Evolutionary conservation across 2,329 filamentous ascomycete species (phyloP).

Genomic region (Atkinsonella texensis): DNA sequence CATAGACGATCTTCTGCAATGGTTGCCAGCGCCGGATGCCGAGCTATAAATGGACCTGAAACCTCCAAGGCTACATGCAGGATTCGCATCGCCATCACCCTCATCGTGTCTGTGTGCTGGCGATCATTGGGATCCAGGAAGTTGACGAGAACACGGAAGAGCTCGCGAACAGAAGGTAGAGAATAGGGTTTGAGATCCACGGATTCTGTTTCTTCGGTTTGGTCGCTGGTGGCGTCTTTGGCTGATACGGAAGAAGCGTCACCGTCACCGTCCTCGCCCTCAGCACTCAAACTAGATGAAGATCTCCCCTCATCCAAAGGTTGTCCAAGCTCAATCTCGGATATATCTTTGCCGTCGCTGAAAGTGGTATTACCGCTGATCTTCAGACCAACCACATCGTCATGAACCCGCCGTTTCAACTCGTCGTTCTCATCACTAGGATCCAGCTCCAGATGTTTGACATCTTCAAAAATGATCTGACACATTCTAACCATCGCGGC

Average conservation of each 20-base stretch:
- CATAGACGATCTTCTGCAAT: conserved; percentile 90
- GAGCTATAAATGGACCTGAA: conserved; percentile 85
- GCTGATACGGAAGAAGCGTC: background rate
- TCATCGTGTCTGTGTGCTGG: conserved; percentile 87
- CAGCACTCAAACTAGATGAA: conserved; percentile 1
- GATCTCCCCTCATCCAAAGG: background rate
- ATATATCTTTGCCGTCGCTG: conserved; percentile 3
- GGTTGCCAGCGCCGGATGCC: conserved; percentile 75
- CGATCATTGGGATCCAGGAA: conserved; percentile 87
- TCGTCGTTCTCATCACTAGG: conserved; percentile 54
- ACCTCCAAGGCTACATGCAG: conserved; percentile 96
- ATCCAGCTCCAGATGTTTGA: conserved; percentile 77
- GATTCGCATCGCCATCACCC: conserved; percentile 93
- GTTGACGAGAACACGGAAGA: conserved; percentile 88
- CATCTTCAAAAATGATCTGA: conserved; percentile 89
- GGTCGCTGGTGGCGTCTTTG: conserved; percentile 15
- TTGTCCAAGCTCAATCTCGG: conserved; percentile 4
- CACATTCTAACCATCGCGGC: conserved; percentile 99
- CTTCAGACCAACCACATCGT: conserved; percentile 63
- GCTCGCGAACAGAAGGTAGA: conserved; percentile 82
- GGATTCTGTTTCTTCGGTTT: conserved; percentile 31
- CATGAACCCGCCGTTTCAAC: conserved; percentile 53
- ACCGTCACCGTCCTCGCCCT: conserved; percentile 1
- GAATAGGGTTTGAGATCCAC: conserved; percentile 76
- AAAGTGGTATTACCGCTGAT: conserved; percentile 51